Percentiles rank a stretch among this genome's conserved stretches.
Evolutionary conservation across 352 stramenopile species (phyloP).

Genomic region (Phytophthora parvispora): DNA sequence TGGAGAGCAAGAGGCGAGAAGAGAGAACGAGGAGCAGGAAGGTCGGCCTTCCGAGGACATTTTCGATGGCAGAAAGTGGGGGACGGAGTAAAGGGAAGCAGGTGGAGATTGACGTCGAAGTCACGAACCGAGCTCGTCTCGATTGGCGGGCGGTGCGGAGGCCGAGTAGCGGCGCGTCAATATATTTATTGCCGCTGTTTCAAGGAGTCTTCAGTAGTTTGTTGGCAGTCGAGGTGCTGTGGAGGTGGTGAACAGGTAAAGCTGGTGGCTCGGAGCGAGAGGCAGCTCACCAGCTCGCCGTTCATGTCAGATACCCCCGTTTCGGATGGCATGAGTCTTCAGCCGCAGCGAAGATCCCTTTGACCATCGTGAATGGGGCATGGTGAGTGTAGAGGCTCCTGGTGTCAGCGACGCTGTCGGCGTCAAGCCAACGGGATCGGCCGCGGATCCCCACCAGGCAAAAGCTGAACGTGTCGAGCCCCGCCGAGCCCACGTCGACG

Average conservation of each 20-base stretch:
- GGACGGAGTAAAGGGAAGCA: slow-evolving; percentile 7
- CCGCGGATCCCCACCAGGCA: background rate
- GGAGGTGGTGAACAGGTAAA: slow-evolving; percentile 2
- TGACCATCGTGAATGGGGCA: background rate
- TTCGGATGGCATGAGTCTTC: background rate
- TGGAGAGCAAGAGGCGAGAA: slow-evolving; percentile 17
- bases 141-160: slow-evolving; percentile 9
- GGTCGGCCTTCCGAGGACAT: slow-evolving; percentile 21
- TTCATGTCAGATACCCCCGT: background rate
- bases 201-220: slow-evolving; percentile 8
- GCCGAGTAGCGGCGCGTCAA: slow-evolving; percentile 38
- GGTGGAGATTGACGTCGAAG: slow-evolving; percentile 22
- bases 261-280: background rate
- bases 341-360: background rate
- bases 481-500: slow-evolving; percentile 5
- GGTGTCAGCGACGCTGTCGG: slow-evolving; percentile 7
- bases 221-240: slow-evolving; percentile 1
- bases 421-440: slow-evolving; percentile 18
- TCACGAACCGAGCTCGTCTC: slow-evolving; percentile 21
- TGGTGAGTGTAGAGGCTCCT: background rate
- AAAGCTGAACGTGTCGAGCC: slow-evolving; percentile 3
- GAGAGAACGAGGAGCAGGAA: slow-evolving; percentile 10
- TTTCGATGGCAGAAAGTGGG: slow-evolving; percentile 50
- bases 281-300: background rate
- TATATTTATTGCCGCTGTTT: slow-evolving; percentile 57